These are phyloP conservation scores for Cordyceps cateniannulata DNA, from an alignment of 2,329 filamentous ascomycete genomes.

Conservation along the genomic window DNA sequence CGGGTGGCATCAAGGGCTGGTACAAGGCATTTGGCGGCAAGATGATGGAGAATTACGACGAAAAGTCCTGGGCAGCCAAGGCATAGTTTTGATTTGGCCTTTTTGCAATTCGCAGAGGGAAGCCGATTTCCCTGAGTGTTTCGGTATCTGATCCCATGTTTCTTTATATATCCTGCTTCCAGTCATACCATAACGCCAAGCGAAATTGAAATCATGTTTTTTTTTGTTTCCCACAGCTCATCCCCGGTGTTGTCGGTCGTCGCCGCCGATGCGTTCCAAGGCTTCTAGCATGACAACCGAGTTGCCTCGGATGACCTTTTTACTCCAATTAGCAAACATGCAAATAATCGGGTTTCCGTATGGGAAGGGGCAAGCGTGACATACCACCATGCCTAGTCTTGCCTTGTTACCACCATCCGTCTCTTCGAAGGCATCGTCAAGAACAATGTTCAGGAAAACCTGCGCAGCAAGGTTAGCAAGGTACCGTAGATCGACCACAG, in stretches of 20 bases:
- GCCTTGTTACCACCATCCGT: constrained; percentile 87
- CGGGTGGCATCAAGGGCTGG: constrained; percentile 51
- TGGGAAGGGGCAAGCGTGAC: constrained; percentile 26
- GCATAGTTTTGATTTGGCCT: neutral
- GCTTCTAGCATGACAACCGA: constrained; percentile 97
- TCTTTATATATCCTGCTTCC: constrained; percentile 14
- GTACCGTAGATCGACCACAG: no score
- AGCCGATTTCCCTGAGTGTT: constrained; percentile 2
- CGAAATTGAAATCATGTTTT: constrained; percentile 19
- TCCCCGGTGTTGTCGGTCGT: constrained; percentile 39
- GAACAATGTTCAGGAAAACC: constrained; percentile 97
- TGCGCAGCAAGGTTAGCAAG: constrained; percentile 29
- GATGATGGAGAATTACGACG: constrained; percentile 46
- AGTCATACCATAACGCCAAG: constrained; percentile 29
- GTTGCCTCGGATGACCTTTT: constrained; percentile 90
- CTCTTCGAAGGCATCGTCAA: constrained; percentile 95
- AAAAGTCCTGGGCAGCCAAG: constrained; percentile 27
- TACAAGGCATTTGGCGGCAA: constrained; percentile 40
- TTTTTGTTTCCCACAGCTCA: constrained; percentile 14
- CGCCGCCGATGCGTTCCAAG: constrained; percentile 59
- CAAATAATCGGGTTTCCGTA: neutral
- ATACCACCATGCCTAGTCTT: constrained; percentile 84
- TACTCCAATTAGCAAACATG: neutral
- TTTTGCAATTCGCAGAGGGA: neutral
- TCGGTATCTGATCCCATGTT: constrained; percentile 17